A percentile compares a stretch with the other conserved stretches of the same genome.
phyloP scores from a whole-genome alignment of 2,329 filamentous ascomycete species.

The Neonectria neomacrospora region DNA sequence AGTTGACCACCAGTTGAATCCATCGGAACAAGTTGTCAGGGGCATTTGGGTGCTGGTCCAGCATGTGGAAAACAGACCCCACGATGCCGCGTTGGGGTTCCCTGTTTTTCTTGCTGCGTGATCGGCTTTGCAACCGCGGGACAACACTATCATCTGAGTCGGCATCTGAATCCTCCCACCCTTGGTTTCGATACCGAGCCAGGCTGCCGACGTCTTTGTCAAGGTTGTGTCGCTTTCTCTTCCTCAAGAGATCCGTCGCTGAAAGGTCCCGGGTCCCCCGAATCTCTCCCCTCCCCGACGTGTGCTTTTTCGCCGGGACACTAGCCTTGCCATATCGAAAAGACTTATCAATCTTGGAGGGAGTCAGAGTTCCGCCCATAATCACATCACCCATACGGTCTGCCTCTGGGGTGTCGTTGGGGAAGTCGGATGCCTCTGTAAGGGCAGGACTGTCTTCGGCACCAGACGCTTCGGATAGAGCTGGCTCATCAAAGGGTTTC shows the following conservation, averaged over 20 bases:
- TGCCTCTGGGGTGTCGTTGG: conserved; percentile 63
- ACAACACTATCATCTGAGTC: conserved; percentile 57
- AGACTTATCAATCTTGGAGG: conserved; percentile 58
- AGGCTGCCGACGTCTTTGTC: conserved; percentile 65
- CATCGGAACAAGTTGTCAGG: conserved; percentile 70
- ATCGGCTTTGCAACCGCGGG: conserved; percentile 36
- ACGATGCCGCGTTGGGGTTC: conserved; percentile 42
- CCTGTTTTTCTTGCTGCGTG: conserved; percentile 41
- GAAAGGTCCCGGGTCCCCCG: conserved; percentile 56
- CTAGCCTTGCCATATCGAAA: conserved; percentile 56
- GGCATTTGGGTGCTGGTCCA: conserved; percentile 68
- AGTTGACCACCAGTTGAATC: conserved; percentile 71
- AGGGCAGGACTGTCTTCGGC: conserved; percentile 70
- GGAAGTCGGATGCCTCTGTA: conserved; percentile 66
- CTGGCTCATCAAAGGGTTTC: conserved; percentile 64
- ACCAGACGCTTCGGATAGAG: conserved; percentile 66
- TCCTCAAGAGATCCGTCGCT: conserved; percentile 60
- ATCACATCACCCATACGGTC: conserved; percentile 58
- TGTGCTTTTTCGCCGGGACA: conserved; percentile 53
- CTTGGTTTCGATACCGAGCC: conserved; percentile 55
- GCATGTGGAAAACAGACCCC: conserved; percentile 60
- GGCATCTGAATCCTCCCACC: conserved; percentile 59
- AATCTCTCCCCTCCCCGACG: conserved; percentile 74
- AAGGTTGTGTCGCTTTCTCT: conserved; percentile 63
- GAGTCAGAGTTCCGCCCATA: conserved; percentile 58